Percentiles rank a stretch among this genome's conserved stretches.
These are phyloP conservation scores for Aureobasidium mangrovei DNA, from an alignment of 2,329 filamentous ascomycete species.

Conservation along the genomic window DNA sequence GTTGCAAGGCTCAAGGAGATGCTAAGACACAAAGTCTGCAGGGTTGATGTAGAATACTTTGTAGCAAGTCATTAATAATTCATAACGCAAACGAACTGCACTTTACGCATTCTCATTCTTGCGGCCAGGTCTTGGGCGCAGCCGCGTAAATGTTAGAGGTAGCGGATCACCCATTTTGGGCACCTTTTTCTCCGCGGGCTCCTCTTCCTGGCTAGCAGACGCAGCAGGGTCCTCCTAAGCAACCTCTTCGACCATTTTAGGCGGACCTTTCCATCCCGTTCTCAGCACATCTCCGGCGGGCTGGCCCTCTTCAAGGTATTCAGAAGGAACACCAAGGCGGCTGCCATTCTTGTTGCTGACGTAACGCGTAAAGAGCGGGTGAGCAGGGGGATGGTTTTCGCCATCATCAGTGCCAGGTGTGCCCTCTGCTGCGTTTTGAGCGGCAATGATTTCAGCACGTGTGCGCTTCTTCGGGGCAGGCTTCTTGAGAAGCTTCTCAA, in stretches of 20 bases:
- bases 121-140: too few species aligned
- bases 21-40: too few species aligned
- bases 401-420: slow-evolving; percentile 35
- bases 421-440: slow-evolving; percentile 37
- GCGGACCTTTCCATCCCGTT: slow-evolving; percentile 12
- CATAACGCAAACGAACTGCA: too few species aligned
- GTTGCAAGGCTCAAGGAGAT: too few species aligned
- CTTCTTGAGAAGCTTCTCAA: slow-evolving; percentile 82
- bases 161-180: too few species aligned
- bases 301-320: slow-evolving; percentile 49
- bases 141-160: too few species aligned
- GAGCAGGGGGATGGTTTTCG: slow-evolving; percentile 27
- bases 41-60: too few species aligned
- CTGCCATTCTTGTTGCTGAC: slow-evolving; percentile 58
- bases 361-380: slow-evolving; percentile 60
- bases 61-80: too few species aligned
- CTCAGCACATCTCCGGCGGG: slow-evolving; percentile 54
- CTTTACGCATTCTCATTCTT: too few species aligned
- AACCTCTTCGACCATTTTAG: slow-evolving; percentile 16
- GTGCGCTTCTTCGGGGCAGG: slow-evolving; percentile 62
- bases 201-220: too few species aligned
- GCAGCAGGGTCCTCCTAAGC: not conserved
- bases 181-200: too few species aligned
- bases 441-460: slow-evolving; percentile 39
- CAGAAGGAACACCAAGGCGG: slow-evolving; percentile 55